Evolutionary conservation across 768 basidiomycete genomes (phyloP), one percentile per base, ranked within the genome.

Genomic region (Suillus paluster): DNA sequence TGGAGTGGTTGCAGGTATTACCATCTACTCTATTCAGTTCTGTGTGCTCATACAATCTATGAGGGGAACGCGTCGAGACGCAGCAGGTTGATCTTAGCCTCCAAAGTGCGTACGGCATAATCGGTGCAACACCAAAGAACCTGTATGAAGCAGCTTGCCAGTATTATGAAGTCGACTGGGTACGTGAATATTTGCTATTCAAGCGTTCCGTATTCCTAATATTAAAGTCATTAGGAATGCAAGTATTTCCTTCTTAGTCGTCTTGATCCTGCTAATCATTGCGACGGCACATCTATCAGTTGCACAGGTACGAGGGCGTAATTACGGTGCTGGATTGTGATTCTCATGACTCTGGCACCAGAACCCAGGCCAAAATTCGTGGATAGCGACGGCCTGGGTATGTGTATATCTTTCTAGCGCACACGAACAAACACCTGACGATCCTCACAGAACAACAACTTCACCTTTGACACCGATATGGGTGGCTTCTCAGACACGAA

Each of bases 341-440:
- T 5, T 10, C 54, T 61, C 62, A 80, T 61, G 79, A 78, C 60
- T 80, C 80, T 67, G 80, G 77, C 76, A 84, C 79, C 42, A 89
- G 67, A 79, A 84, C 4, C 88, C 88, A 1, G 86, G 87, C 36
- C 80, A 87, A 68, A 84, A 83, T 0, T 89, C 87, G 1, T 83
- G 83, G 78, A 75, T 89, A 23, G 86, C 86, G n/a, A 81, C 85
- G 5, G 80, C 86, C 23, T 86, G 86, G 87, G 88, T 87, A 72
- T 55, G 76, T 48, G 2, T 5, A 27, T 23, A 3, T 12, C 30
- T 57, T 33, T 15, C 33, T 14, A 44, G 46, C 36, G 33, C 41
- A 11, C 48, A 42, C n/a, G 15, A 17, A 12, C 23, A 25, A 48
- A 45, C 19, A 17, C 57, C 68, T 68, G 46, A 45, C n/a, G 7